Evolutionary conservation across 495 filamentous ascomycete species (phyloP), one percentile per base, ranked within the genome.

Genomic region (Penicillium arizonense): DNA sequence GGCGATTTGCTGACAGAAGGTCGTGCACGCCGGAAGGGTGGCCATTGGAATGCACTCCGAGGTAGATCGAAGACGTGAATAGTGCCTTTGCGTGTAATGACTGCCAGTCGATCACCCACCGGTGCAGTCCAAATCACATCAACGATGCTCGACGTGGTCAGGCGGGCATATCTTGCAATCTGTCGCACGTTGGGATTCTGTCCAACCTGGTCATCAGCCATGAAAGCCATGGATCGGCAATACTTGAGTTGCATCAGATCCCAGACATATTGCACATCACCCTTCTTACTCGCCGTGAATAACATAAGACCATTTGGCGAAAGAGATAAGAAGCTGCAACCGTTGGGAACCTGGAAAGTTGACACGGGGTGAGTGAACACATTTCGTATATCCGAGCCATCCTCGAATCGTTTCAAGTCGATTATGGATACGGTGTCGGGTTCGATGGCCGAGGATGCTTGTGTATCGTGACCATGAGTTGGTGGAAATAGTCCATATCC

Each of bases 221-320:
- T 61, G 43, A 78, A 75, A 30, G 61, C 59, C 47, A 65, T 70
- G 13, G 74, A 64, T 37, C 75, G 67, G 32, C 73, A 76, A 54
- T 74, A 58, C 36, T 67, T 77, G 7, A 63, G 55, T 57, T 88
- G 87, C 84, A 93, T 87, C 45, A 97, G 71, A 71, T 96, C 90
- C 94, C 94, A 98, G 2, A 97, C 84, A 52, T 87, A 89, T 67
- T 95, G 86, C 4, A 94, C 82, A 62, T 98, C 94, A 9, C 94
- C 94, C 57, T 96, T 97, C 58, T 82, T 87, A 66, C 88, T 97
- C 14, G 89, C 92, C 1, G 89, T 97, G 54, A 98, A 82, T 9
- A 98, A 74, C 64, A 84, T 82, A 3, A 96, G 70, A 2, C 93
- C 93, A 40, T 82, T 87, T 0, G 94, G 92, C 39, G 91, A 85